A percentile compares a stretch with the other conserved stretches of the same genome.
Evolutionary conservation across 768 basidiomycete genomes (phyloP).

Genomic region (Russula ochroleuca): DNA sequence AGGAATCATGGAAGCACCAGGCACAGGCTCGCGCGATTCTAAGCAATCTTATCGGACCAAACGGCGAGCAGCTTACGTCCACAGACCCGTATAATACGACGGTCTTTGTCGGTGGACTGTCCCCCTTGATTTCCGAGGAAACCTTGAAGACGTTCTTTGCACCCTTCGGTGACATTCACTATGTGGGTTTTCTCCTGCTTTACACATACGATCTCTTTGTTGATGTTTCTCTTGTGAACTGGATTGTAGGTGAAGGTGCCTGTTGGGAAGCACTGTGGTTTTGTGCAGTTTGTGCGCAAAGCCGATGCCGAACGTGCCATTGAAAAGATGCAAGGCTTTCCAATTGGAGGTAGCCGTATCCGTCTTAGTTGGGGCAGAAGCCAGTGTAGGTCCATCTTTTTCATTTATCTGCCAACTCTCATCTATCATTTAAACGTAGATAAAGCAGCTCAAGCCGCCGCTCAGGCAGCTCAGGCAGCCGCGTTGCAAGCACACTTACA

Average conservation of each 20-base stretch:
- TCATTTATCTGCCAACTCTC: neutral
- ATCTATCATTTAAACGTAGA: constrained; percentile 42
- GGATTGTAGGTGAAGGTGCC: constrained; percentile 83
- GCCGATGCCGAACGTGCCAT: constrained; percentile 89
- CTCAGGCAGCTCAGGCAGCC: constrained; percentile 66
- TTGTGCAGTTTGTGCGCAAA: constrained; percentile 92
- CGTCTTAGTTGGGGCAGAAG: constrained; percentile 91
- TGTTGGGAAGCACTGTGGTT: constrained; percentile 91
- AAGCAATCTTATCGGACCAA: constrained; percentile 79
- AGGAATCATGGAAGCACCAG: constrained; percentile 83
- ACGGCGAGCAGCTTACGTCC: constrained; percentile 80
- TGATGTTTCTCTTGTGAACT: constrained; percentile 6
- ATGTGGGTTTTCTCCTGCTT: constrained; percentile 47
- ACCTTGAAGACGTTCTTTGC: constrained; percentile 86
- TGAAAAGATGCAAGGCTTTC: constrained; percentile 96
- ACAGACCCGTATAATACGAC: constrained; percentile 97
- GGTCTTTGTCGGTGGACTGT: constrained; percentile 89
- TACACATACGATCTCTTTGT: constrained; percentile 15
- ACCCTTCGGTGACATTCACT: constrained; percentile 92
- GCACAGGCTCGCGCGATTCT: constrained; percentile 79
- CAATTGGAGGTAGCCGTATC: constrained; percentile 87
- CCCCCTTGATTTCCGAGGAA: constrained; percentile 85
- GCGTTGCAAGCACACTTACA: constrained; percentile 52
- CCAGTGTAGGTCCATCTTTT: constrained; percentile 60
- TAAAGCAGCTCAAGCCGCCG: constrained; percentile 88